phyloP scores from a whole-genome alignment of 495 filamentous ascomycete species.

The Penicillium macrosclerotiorum region DNA sequence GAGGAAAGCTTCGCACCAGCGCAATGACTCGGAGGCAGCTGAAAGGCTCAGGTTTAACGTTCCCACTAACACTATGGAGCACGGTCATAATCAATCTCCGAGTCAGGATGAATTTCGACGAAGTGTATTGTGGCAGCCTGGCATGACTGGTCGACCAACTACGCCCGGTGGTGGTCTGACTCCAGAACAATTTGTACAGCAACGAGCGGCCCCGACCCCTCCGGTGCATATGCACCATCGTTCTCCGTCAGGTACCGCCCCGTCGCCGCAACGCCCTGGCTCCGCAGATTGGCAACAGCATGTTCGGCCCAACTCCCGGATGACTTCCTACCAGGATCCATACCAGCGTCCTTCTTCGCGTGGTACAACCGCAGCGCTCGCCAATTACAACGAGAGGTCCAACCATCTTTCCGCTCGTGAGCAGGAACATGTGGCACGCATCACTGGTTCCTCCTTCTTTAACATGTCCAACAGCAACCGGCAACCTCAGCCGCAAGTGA shows the following conservation, averaged over 20 bases:
- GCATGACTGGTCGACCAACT: constrained; percentile 49
- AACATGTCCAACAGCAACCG: constrained; percentile 58
- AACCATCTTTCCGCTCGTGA: constrained; percentile 83
- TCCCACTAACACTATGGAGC: constrained; percentile 29
- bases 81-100: constrained; percentile 35
- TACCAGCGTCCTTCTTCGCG: constrained; percentile 53
- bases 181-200: constrained; percentile 84
- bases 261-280: constrained; percentile 40
- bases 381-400: constrained; percentile 52
- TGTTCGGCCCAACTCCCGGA: constrained; percentile 41
- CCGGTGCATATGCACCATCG: constrained; percentile 55
- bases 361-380: constrained; percentile 41
- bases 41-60: constrained; percentile 32
- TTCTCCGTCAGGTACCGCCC: constrained; percentile 52
- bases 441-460: constrained; percentile 80
- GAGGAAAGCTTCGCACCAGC: constrained; percentile 35
- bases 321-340: constrained; percentile 34
- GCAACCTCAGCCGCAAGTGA: constrained; percentile 39
- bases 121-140: constrained; percentile 79
- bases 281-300: constrained; percentile 59
- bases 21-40: constrained; percentile 36
- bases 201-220: constrained; percentile 62
- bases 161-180: constrained; percentile 48
- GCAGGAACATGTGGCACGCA: constrained; percentile 87
- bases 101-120: constrained; percentile 52